These are phyloP conservation scores for Microthyrium microscopicum DNA, from an alignment of 2,329 filamentous ascomycete species.

Conservation along the genomic window DNA sequence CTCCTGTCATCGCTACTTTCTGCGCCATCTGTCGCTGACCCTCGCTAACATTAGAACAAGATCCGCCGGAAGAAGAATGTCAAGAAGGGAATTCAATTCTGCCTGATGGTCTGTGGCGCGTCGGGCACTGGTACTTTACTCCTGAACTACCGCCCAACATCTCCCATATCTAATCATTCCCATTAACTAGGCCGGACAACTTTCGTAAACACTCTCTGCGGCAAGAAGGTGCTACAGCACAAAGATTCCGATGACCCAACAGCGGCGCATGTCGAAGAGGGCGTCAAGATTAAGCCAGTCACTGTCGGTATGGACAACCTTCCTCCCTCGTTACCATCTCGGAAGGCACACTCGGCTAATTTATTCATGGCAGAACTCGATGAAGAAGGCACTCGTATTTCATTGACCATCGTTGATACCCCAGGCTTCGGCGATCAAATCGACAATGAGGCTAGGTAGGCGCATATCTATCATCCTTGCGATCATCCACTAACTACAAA, in stretches of 20 bases:
- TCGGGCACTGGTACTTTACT: constrained; percentile 75
- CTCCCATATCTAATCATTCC: constrained; percentile 5
- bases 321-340: not conserved
- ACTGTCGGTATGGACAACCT: constrained; percentile 59
- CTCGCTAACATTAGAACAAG: constrained; percentile 50
- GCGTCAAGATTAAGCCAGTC: constrained; percentile 95
- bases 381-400: constrained; percentile 96
- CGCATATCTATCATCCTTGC: constrained; percentile 8
- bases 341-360: not conserved
- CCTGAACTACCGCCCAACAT: not conserved
- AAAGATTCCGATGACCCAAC: constrained; percentile 86
- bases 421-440: constrained; percentile 98
- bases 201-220: constrained; percentile 98
- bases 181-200: constrained; percentile 65
- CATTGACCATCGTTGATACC: constrained; percentile 94
- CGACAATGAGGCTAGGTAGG: constrained; percentile 92
- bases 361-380: constrained; percentile 56
- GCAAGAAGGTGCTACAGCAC: constrained; percentile 75
- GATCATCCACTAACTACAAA: constrained; percentile 13
- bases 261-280: constrained; percentile 83
- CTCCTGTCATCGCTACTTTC: not conserved
- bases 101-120: constrained; percentile 98
- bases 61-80: constrained; percentile 99
- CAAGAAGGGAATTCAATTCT: constrained; percentile 99
- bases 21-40: constrained; percentile 10